phyloP scores from a whole-genome alignment of 1,284 basidiomycete genomes.

The Ustilago nuda region DNA sequence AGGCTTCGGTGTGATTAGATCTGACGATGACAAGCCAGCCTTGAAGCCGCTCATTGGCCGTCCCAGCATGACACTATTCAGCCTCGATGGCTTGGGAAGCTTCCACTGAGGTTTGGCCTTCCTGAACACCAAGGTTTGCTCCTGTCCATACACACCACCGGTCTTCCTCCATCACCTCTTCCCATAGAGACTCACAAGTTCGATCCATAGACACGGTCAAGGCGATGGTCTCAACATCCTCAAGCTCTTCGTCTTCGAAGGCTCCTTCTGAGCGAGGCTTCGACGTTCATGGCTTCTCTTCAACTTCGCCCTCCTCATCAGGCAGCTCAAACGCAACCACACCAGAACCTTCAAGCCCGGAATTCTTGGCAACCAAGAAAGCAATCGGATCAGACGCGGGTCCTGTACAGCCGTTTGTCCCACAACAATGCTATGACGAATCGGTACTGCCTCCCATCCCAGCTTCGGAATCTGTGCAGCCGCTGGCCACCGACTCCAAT shows the following conservation, averaged over 20 bases:
- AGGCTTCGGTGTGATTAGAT: background rate
- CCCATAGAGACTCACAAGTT: background rate
- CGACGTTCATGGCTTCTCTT: constrained; percentile 16
- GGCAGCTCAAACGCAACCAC: constrained; percentile 35
- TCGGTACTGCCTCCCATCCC: constrained; percentile 48
- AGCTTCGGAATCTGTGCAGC: constrained; percentile 34
- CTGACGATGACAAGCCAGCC: background rate
- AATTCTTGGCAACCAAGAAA: constrained; percentile 7
- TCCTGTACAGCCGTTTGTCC: constrained; percentile 21
- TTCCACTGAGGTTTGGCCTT: background rate
- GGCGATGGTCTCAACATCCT: constrained; percentile 7
- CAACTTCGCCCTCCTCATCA: constrained; percentile 21
- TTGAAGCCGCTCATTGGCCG: background rate
- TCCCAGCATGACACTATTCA: background rate
- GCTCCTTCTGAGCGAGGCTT: constrained; percentile 27
- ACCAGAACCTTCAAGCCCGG: constrained; percentile 42
- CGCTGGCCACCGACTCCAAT: constrained; percentile 51
- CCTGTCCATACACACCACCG: too few species aligned
- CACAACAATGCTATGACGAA: constrained; percentile 35
- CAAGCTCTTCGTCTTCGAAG: constrained; percentile 37
- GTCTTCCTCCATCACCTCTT: background rate
- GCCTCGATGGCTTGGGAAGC: too few species aligned
- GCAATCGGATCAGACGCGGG: background rate
- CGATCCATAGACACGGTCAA: background rate
- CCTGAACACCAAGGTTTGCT: background rate